Evolutionary conservation across 2,329 filamentous ascomycete genomes (phyloP).

Genomic region (Dactylellina sp.): DNA sequence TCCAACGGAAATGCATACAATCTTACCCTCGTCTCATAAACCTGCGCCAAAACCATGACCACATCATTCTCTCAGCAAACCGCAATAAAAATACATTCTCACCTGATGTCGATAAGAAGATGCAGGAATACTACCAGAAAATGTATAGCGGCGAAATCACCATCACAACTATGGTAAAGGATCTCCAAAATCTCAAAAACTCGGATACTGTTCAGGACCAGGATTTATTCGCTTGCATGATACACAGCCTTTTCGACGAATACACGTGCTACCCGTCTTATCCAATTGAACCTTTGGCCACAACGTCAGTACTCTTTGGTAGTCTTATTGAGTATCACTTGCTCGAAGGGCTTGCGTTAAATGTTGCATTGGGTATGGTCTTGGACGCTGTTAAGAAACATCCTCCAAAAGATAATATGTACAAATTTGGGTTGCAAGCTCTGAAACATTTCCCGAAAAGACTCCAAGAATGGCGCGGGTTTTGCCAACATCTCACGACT

Average conservation of each 20-base stretch:
- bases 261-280: constrained; percentile 96
- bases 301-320: constrained; percentile 94
- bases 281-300: constrained; percentile 93
- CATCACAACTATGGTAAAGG: constrained; percentile 84
- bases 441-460: constrained; percentile 86
- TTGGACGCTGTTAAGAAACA: constrained; percentile 94
- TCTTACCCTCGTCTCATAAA: constrained; percentile 95
- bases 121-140: constrained; percentile 97
- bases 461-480: constrained; percentile 93
- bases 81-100: constrained; percentile 84
- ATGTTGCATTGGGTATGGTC: constrained; percentile 96
- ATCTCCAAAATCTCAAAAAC: constrained; percentile 86
- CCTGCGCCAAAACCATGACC: constrained; percentile 91
- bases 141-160: constrained; percentile 96
- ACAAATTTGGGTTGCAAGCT: constrained; percentile 96
- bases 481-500: constrained; percentile 85
- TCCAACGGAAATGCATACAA: constrained; percentile 89
- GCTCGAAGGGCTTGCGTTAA: constrained; percentile 87
- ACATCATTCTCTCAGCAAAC: constrained; percentile 88
- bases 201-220: constrained; percentile 87
- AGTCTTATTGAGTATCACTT: constrained; percentile 95
- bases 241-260: constrained; percentile 96
- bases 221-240: constrained; percentile 98
- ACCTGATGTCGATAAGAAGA: constrained; percentile 82
- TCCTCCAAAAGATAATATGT: constrained; percentile 83